Evolutionary conservation across 441 rosid species (phyloP), one percentile per base, ranked within the genome.

Genomic region (Erysimum cheiri): DNA sequence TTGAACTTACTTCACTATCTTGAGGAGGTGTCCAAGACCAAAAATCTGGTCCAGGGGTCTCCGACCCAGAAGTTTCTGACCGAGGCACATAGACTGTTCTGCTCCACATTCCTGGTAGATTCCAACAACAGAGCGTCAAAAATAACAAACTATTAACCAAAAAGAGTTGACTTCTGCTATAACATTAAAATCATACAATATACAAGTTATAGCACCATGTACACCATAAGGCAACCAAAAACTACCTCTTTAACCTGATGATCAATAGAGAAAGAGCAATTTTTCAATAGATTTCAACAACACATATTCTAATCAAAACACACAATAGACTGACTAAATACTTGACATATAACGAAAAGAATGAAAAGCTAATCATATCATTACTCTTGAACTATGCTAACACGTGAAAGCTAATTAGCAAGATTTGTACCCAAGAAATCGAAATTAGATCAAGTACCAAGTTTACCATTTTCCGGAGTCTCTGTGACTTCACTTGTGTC

Each of bases 1-100:
- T 69, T 13, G 74, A 53, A 64, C 24, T 76, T 26, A 67, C 47
- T 29, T 79, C 84, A 29, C 60, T 72, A 15, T 44, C 79, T 24
- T 74, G 62, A 77, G 92, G 89, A 60, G 98, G 97, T 1, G 86
- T 66, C 98, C 97, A 90, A 5, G 96, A 88, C 98, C 97, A 94
- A 84, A 94, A 94, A 71, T 94, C 97, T 0, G 97, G 97, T 63
- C 98, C 97, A 24, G 96, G 97, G n/a, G 89, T 84, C 67, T 63
- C 83, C 15, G 76, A 70, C 29, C 85, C 82, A 59, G 91, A 76
- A 58, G 71, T 60, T 60, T 80, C 85, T 0, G 89, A 66, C 47
- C 52, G 43, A 54, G 90, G 82, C 48, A 83, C 78, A 40, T 82
- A 65, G 8, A 82, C 79, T 53, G 82, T 76, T 50, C 74, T 76